Evolutionary conservation across 371 early-diverging fungal species (phyloP).

Genomic region (Mucor velutinosus): DNA sequence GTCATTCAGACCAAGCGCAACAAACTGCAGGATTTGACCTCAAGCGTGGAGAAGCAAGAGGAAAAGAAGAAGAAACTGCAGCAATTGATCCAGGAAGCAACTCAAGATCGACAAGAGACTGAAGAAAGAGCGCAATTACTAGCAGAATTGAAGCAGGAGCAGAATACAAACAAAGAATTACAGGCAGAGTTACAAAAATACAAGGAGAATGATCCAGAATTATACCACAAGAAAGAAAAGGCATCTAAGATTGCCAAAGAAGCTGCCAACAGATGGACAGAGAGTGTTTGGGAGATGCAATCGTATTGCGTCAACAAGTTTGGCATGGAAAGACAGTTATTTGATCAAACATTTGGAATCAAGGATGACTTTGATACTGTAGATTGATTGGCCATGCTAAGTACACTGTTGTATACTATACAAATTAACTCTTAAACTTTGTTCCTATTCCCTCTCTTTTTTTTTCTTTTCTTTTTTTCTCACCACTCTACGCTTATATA

Average conservation of each 20-base stretch:
- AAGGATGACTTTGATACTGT: conserved; percentile 77
- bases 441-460: neutral
- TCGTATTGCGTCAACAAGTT: conserved; percentile 82
- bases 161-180: conserved; percentile 40
- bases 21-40: conserved; percentile 5
- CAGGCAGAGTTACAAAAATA: conserved; percentile 62
- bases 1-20: conserved; percentile 49
- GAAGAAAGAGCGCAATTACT: conserved; percentile 44
- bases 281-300: conserved; percentile 90
- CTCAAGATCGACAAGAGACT: conserved; percentile 35
- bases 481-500: neutral
- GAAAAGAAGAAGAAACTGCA: conserved; percentile 11
- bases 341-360: conserved; percentile 78
- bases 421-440: neutral
- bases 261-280: conserved; percentile 92
- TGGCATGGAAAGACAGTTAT: conserved; percentile 68
- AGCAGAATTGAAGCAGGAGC: conserved; percentile 46
- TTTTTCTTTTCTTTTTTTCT: neutral
- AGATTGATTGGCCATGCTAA: neutral
- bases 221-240: conserved; percentile 70
- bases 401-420: neutral
- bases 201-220: conserved; percentile 77
- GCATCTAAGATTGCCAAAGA: conserved; percentile 64
- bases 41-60: conserved; percentile 18
- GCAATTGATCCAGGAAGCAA: conserved; percentile 41